Conservation (phyloP, 306 rosid species). For the Pyrus betulifolia region DNA sequence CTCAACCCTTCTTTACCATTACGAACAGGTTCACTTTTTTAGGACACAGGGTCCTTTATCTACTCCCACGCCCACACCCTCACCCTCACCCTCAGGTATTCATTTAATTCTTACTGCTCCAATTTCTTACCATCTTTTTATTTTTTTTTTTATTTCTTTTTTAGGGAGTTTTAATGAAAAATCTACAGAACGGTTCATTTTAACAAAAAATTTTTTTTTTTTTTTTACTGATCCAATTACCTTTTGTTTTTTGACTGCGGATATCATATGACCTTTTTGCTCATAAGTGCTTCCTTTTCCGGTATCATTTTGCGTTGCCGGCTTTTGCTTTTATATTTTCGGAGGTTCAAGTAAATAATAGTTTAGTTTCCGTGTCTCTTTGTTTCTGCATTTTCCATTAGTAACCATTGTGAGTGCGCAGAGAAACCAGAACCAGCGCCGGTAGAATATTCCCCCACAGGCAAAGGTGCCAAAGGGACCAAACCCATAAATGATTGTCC, state of each 20-base stretch:
- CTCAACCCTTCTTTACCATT: constrained; percentile 69
- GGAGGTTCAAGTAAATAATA: too few relatives aligned
- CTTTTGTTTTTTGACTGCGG: too few relatives aligned
- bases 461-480: neutral
- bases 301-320: neutral
- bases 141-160: neutral
- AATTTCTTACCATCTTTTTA: neutral
- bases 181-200: too few relatives aligned
- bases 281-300: neutral
- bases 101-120: neutral
- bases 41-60: constrained; percentile 52
- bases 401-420: constrained; percentile 24
- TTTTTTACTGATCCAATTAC: neutral
- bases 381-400: constrained; percentile 40
- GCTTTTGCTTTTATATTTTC: neutral
- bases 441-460: constrained; percentile 58
- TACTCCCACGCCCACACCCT: constrained; percentile 34
- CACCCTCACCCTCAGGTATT: constrained; percentile 42
- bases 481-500: constrained; percentile 17
- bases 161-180: too few relatives aligned
- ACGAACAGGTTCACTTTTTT: constrained; percentile 80
- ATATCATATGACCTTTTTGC: too few relatives aligned
- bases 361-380: neutral
- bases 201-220: too few relatives aligned
- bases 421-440: constrained; percentile 63